phyloP scores from a whole-genome alignment of 129 eudicot genomes.

The Centaurea solstitialis region DNA sequence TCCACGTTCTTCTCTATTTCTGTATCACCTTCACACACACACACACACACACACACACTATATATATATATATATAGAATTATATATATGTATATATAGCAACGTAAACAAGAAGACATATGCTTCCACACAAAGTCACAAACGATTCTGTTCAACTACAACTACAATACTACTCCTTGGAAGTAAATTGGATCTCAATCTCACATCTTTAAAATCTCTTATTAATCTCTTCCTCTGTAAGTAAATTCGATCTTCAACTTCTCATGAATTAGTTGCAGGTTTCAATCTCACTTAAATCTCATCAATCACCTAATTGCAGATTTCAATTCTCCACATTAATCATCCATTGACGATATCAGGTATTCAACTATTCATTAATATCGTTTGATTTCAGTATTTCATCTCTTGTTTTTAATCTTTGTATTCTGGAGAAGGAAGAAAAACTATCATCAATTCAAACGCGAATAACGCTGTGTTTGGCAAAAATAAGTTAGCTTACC shows the following conservation, averaged over 20 bases:
- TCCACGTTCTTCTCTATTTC: constrained; percentile 10
- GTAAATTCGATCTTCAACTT: not conserved
- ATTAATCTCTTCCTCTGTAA: not conserved
- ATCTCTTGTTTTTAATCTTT: no score
- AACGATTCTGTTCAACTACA: no score
- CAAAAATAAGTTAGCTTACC: no score
- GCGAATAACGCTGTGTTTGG: no score
- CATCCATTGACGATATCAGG: no score
- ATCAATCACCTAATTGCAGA: not conserved
- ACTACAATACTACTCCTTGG: not conserved
- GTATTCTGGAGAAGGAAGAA: no score
- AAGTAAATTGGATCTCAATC: not conserved
- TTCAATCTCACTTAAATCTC: not conserved
- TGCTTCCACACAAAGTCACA: constrained; percentile 1
- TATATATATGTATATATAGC: no score
- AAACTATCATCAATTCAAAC: no score
- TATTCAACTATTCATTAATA: no score
- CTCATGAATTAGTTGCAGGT: no score
- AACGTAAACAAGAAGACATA: constrained; percentile 13
- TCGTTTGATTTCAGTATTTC: no score
- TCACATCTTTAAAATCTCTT: not conserved
- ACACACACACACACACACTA: not conserved
- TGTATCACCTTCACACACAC: not conserved
- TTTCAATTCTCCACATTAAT: not conserved
- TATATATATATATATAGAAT: no score